Percentiles rank a stretch among this genome's conserved stretches.
phyloP scores from a whole-genome alignment of 129 eudicot genomes.

The Arctium lappa region DNA sequence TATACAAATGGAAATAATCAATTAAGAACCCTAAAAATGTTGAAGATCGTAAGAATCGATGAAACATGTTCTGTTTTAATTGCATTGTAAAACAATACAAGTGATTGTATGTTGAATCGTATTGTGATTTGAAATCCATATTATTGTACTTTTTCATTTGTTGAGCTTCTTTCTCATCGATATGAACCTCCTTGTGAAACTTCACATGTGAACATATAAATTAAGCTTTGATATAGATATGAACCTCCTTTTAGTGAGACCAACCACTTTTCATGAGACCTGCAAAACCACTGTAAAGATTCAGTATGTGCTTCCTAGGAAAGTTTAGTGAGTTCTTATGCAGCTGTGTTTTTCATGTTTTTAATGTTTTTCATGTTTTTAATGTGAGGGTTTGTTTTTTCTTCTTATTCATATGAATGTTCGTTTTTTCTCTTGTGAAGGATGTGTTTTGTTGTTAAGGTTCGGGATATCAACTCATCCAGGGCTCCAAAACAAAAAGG shows the following conservation, averaged over 20 bases:
- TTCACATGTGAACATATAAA: not conserved
- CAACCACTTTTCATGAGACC: not conserved
- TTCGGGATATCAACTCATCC: too few relatives aligned
- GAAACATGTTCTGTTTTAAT: not conserved
- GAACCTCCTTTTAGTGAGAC: not conserved
- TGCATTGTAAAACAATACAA: not conserved
- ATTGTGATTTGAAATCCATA: not conserved
- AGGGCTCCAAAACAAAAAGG: too few relatives aligned
- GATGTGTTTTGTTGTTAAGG: too few relatives aligned
- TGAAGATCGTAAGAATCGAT: not conserved
- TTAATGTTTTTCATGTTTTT: too few relatives aligned
- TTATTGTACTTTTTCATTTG: too few relatives aligned
- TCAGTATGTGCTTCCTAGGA: not conserved
- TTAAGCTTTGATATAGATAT: not conserved
- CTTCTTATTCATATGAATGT: too few relatives aligned
- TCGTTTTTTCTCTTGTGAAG: too few relatives aligned
- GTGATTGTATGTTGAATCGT: not conserved
- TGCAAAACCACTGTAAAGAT: not conserved
- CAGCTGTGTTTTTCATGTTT: not conserved
- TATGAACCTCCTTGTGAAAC: not conserved
- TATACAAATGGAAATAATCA: not conserved
- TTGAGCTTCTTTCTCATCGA: not conserved
- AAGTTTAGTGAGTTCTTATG: not conserved
- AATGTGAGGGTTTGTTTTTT: too few relatives aligned
- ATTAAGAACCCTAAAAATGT: not conserved